phyloP scores from a whole-genome alignment of 768 basidiomycete genomes.

The Rubroboletus pulcherrimus region DNA sequence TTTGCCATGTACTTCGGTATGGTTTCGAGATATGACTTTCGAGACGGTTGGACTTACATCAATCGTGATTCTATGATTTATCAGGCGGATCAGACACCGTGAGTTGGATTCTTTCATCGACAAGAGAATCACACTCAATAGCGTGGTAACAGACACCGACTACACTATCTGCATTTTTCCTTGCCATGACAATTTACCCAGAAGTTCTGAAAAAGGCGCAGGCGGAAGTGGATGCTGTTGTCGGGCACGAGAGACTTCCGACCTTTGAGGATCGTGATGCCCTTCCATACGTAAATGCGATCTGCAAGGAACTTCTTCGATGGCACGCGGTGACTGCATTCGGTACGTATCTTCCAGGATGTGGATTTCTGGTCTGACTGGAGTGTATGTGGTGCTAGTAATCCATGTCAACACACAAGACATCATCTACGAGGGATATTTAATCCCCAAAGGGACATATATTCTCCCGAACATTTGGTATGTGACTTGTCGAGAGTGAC shows the following conservation, averaged over 20 bases:
- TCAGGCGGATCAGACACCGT: slow-evolving; percentile 27
- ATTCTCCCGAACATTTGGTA: slow-evolving; percentile 11
- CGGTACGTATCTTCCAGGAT: not conserved
- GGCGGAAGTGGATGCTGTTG: slow-evolving; percentile 9
- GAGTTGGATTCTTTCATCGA: slow-evolving; percentile 21
- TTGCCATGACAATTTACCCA: slow-evolving; percentile 14
- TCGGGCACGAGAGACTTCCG: slow-evolving; percentile 13
- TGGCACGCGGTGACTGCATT: slow-evolving; percentile 1
- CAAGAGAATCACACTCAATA: not conserved
- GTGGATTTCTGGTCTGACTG: not conserved
- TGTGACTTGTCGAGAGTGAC: not conserved
- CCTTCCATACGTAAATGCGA: slow-evolving; percentile 14
- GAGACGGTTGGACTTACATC: not conserved
- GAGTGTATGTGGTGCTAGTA: not conserved
- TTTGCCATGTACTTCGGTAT: slow-evolving; percentile 18
- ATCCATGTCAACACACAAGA: not conserved
- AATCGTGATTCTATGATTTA: not conserved
- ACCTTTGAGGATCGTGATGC: slow-evolving; percentile 8
- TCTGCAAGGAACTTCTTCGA: slow-evolving; percentile 14
- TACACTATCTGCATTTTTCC: slow-evolving; percentile 14
- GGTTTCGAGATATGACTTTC: not conserved
- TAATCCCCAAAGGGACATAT: slow-evolving; percentile 20
- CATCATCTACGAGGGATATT: slow-evolving; percentile 10
- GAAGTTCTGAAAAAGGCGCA: slow-evolving; percentile 8
- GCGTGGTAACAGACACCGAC: slow-evolving; percentile 14